Percentiles rank a stretch among this genome's conserved stretches.
These are phyloP conservation scores for Mortierella sp. DNA, from an alignment of 371 early-diverging fungal genomes.

Conservation along the genomic window DNA sequence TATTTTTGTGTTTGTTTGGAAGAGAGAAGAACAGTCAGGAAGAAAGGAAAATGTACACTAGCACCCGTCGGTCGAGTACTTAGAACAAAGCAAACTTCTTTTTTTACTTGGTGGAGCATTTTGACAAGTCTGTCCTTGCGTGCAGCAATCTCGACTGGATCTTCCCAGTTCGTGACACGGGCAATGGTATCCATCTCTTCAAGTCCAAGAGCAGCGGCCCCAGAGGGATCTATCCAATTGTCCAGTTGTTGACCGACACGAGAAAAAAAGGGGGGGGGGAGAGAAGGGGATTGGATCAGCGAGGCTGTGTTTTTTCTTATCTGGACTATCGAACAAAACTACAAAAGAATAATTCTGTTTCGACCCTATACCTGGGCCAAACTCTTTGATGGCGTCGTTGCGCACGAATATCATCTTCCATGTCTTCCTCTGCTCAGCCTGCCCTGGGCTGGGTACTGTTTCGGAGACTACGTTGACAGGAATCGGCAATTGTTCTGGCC, in stretches of 20 bases:
- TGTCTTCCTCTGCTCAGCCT: conserved; percentile 1
- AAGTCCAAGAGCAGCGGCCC: background rate
- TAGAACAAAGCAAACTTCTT: background rate
- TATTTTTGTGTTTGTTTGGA: no score
- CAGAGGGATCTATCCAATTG: no score
- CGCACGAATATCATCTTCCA: conserved; percentile 12
- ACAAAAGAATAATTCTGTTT: no score
- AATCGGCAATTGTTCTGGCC: background rate
- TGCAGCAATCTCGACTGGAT: conserved; percentile 20
- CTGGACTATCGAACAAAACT: no score
- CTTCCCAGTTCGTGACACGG: background rate
- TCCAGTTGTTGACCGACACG: no score
- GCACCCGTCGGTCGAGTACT: background rate
- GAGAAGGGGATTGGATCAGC: no score
- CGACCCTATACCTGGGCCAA: conserved; percentile 5
- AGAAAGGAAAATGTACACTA: no score
- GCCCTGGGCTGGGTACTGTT: no score
- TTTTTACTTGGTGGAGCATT: conserved; percentile 35
- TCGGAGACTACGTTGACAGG: background rate
- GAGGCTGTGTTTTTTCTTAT: no score
- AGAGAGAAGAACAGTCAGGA: background rate
- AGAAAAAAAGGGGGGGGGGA: no score
- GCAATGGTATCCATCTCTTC: conserved; percentile 34
- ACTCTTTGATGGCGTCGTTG: conserved; percentile 4
- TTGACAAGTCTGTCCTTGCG: conserved; percentile 39